Evolutionary conservation across 768 basidiomycete species (phyloP).

Genomic region (Antrodiella citrinella): DNA sequence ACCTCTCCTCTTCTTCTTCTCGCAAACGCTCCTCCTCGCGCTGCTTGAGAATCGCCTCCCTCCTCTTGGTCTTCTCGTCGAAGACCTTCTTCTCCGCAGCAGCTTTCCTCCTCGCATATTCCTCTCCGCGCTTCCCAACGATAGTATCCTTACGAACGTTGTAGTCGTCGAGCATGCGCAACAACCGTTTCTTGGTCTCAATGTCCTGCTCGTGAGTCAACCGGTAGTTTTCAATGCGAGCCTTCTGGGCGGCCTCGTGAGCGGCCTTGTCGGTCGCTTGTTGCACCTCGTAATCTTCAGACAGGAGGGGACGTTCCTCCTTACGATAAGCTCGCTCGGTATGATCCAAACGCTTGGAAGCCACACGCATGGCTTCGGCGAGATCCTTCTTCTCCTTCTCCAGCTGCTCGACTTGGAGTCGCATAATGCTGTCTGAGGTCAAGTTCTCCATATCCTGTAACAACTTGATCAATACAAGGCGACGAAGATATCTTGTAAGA

Average conservation of each 20-base stretch:
- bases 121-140: conserved; percentile 49
- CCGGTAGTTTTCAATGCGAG: conserved; percentile 47
- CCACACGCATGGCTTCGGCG: conserved; percentile 71
- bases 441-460: conserved; percentile 70
- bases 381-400: conserved; percentile 95
- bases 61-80: conserved; percentile 76
- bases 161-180: conserved; percentile 70
- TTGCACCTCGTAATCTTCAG: conserved; percentile 80
- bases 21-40: conserved; percentile 47
- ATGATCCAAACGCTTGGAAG: conserved; percentile 89
- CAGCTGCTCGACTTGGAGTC: conserved; percentile 87
- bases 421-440: conserved; percentile 81
- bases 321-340: conserved; percentile 91
- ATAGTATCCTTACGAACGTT: conserved; percentile 42
- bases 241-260: conserved; percentile 53
- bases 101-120: conserved; percentile 53
- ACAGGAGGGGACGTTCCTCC: conserved; percentile 82
- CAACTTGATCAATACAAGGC: conserved; percentile 1
- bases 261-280: conserved; percentile 68
- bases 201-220: conserved; percentile 58
- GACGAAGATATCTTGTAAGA: not conserved
- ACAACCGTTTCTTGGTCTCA: conserved; percentile 66
- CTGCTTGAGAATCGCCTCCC: conserved; percentile 44
- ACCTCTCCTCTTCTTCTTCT: conserved; percentile 32
- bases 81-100: conserved; percentile 62